Evolutionary conservation across 345 rosid genomes (phyloP), one percentile per base, ranked within the genome.

Genomic region (Gossypium longicalyx): DNA sequence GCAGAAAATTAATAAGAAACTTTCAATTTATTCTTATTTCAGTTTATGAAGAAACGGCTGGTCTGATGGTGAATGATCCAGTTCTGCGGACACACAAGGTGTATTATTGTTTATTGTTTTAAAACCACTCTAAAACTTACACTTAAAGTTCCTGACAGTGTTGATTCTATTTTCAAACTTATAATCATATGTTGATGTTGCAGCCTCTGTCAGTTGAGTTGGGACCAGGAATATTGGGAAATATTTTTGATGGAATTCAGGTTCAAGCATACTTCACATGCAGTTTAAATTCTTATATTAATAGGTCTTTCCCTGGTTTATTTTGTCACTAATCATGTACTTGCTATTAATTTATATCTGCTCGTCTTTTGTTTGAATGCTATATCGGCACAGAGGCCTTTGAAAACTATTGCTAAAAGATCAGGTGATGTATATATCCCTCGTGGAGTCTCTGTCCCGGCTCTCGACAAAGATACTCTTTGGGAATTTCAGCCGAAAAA

Each of bases 351-450:
- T 19, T 25, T 51, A 13, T 47, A 9, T 65, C 49, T 64, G 73
- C 52, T 23, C 61, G 7, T n/a, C 61, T 17, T 66, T 57, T 22
- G 25, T 58, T 64, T 51, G 1, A 22, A 48, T 69, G 74, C 19
- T 63, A 27, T 16, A 66, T 62, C 34, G 56, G 74, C 48, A 81
- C 77, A 96, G 99, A 91, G 99, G 85, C 99, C 99, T 52, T 82
- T 96, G 90, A 96, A 89, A 87, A 96, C 99, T 71, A 96, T 96
- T 80, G 99, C 99, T 3, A 93, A 75, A 75, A 81, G 59, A 86
- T 96, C 98, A 49, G 97, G 97, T 72, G 99, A 96, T 84, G 99
- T 96, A 70, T 96, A 96, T 79, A 96, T 96, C n/a, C 99, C 99
- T 84, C 97, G 98, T 80, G 99, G 99, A 83, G 99, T 96, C 64